Evolutionary conservation across 139 green algal genomes (phyloP).

Genomic region (Chlamydomonas sp.): DNA sequence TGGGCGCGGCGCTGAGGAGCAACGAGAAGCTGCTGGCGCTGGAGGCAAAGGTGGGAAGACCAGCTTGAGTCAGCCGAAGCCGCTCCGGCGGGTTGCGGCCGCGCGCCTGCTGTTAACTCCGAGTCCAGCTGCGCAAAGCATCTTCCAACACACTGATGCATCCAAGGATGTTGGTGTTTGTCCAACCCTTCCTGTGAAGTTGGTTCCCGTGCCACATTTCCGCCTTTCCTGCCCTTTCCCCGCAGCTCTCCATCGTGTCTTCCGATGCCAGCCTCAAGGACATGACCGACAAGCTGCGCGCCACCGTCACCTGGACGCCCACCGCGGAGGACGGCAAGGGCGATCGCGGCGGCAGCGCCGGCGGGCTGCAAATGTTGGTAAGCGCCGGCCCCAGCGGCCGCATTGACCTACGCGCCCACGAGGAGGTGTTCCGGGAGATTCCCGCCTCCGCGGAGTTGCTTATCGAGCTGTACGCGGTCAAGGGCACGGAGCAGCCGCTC

Average conservation of each 20-base stretch:
- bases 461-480: constrained; percentile 20
- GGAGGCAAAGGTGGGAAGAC: constrained; percentile 12
- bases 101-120: too few species aligned
- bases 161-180: too few species aligned
- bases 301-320: not conserved
- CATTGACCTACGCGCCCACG: not conserved
- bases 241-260: constrained; percentile 5
- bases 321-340: too few species aligned
- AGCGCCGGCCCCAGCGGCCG: not conserved
- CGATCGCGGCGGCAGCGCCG: not conserved
- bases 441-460: constrained; percentile 29
- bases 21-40: constrained; percentile 28
- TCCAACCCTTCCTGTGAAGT: not conserved
- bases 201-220: not conserved
- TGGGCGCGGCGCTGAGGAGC: not conserved
- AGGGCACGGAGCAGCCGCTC: constrained; percentile 4
- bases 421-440: constrained; percentile 29
- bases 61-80: too few species aligned
- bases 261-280: not conserved
- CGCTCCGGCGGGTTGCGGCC: too few species aligned
- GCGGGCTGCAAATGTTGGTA: not conserved
- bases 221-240: not conserved
- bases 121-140: too few species aligned
- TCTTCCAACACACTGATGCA: too few species aligned
- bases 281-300: not conserved